Percentiles rank a stretch among this genome's conserved stretches.
Conservation (phyloP, 148 eudicot species). For the Silene latifolia region DNA sequence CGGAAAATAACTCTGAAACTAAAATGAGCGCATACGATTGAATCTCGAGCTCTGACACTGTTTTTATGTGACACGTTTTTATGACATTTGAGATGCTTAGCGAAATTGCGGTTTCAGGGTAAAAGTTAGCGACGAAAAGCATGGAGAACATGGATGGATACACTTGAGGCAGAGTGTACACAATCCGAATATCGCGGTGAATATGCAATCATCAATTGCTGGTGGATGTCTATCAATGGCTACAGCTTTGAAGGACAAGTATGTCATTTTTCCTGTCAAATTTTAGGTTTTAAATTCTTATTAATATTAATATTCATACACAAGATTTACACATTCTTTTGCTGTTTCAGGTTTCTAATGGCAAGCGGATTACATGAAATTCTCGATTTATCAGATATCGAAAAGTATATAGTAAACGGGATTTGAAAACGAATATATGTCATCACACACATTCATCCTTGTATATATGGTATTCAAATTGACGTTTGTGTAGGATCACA, state of each 20-base stretch:
- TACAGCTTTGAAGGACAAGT: slow-evolving; percentile 56
- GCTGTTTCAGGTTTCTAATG: slow-evolving; percentile 50
- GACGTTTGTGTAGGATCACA: not conserved
- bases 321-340: not conserved
- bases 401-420: slow-evolving; percentile 36
- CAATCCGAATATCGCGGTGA: slow-evolving; percentile 84
- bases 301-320: no score
- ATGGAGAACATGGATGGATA: slow-evolving; percentile 78
- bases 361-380: slow-evolving; percentile 46
- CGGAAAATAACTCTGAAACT: no score
- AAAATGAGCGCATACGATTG: not conserved
- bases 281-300: no score
- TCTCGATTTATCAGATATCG: slow-evolving; percentile 52
- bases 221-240: slow-evolving; percentile 76
- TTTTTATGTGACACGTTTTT: no score
- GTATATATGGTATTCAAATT: not conserved
- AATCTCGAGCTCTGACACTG: no score
- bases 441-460: not conserved
- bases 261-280: slow-evolving; percentile 1
- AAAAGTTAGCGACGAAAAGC: slow-evolving; percentile 49
- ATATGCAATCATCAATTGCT: slow-evolving; percentile 70
- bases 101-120: slow-evolving; percentile 40
- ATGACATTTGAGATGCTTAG: not conserved
- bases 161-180: slow-evolving; percentile 89
- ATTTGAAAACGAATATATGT: not conserved